Evolutionary conservation across 2,329 filamentous ascomycete species (phyloP).

Genomic region (Ophiognomonia clavigignenti-juglandacearum): DNA sequence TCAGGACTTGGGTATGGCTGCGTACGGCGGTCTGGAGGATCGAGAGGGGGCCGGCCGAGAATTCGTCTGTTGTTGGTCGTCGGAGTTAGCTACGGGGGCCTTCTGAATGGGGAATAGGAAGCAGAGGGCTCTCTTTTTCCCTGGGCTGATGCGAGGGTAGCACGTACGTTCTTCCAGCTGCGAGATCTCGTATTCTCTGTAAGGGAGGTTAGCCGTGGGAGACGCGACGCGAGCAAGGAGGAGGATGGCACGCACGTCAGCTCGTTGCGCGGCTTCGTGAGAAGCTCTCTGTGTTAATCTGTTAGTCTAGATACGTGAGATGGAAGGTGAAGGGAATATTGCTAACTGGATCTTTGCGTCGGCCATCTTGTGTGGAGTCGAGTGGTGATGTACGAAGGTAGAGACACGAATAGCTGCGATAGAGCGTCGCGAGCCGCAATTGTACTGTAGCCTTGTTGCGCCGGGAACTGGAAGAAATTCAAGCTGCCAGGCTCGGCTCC

Average conservation of each 20-base stretch:
- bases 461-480: constrained; percentile 12
- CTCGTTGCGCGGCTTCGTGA: constrained; percentile 82
- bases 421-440: background rate
- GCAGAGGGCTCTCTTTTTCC: too few relatives aligned
- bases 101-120: too few relatives aligned
- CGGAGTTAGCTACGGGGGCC: constrained; percentile 8
- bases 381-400: constrained; percentile 14
- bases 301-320: constrained; percentile 11
- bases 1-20: constrained; percentile 91
- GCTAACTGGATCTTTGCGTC: constrained; percentile 69
- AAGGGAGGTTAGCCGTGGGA: constrained; percentile 3
- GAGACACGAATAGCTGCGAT: constrained; percentile 1
- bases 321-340: constrained; percentile 1
- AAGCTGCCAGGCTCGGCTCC: constrained; percentile 1
- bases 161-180: constrained; percentile 41
- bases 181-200: constrained; percentile 84
- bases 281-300: constrained; percentile 65
- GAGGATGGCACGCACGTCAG: constrained; percentile 68
- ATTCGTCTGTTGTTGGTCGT: constrained; percentile 42
- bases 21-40: constrained; percentile 96
- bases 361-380: constrained; percentile 44
- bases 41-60: constrained; percentile 58
- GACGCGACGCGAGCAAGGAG: constrained; percentile 1
- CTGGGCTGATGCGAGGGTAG: too few relatives aligned
- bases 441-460: constrained; percentile 1